These are phyloP conservation scores for Saccharomycopsis sp. DNA, from an alignment of 805 yeast genomes.

Conservation along the genomic window DNA sequence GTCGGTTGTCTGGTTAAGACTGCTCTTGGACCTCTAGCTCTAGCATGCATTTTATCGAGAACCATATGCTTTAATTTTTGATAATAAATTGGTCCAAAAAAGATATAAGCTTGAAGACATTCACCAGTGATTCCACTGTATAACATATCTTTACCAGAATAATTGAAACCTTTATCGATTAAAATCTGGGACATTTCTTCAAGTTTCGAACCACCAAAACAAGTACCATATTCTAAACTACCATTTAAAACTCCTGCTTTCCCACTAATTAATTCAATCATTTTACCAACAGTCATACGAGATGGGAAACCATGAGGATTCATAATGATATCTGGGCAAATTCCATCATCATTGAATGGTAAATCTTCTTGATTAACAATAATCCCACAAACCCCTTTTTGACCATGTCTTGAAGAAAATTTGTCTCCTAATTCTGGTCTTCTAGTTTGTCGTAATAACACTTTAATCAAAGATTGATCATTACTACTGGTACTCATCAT, in stretches of 20 bases:
- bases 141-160: slow-evolving; percentile 95
- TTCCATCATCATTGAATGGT: slow-evolving; percentile 91
- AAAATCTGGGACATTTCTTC: slow-evolving; percentile 90
- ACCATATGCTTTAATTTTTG: slow-evolving; percentile 99
- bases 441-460: slow-evolving; percentile 85
- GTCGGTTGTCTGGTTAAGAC: slow-evolving; percentile 97
- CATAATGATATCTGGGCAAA: slow-evolving; percentile 93
- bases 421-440: slow-evolving; percentile 97
- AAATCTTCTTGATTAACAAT: slow-evolving; percentile 94
- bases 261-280: slow-evolving; percentile 93
- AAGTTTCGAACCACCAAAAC: slow-evolving; percentile 95
- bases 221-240: slow-evolving; percentile 87
- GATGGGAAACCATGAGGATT: slow-evolving; percentile 99
- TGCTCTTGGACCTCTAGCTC: slow-evolving; percentile 98
- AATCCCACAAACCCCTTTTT: slow-evolving; percentile 98
- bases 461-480: slow-evolving; percentile 91
- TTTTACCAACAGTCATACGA: slow-evolving; percentile 99
- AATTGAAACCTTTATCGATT: slow-evolving; percentile 84
- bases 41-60: slow-evolving; percentile 97
- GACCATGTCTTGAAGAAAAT: slow-evolving; percentile 96
- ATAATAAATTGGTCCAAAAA: slow-evolving; percentile 97
- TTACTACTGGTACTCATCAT: slow-evolving; percentile 95
- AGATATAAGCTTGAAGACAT: slow-evolving; percentile 91
- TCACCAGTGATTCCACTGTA: slow-evolving; percentile 98
- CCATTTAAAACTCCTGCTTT: slow-evolving; percentile 97